A percentile compares a stretch with the other conserved stretches of the same genome.
Conservation (phyloP, 495 filamentous ascomycete genomes). For the Cenococcum geophilum region DNA sequence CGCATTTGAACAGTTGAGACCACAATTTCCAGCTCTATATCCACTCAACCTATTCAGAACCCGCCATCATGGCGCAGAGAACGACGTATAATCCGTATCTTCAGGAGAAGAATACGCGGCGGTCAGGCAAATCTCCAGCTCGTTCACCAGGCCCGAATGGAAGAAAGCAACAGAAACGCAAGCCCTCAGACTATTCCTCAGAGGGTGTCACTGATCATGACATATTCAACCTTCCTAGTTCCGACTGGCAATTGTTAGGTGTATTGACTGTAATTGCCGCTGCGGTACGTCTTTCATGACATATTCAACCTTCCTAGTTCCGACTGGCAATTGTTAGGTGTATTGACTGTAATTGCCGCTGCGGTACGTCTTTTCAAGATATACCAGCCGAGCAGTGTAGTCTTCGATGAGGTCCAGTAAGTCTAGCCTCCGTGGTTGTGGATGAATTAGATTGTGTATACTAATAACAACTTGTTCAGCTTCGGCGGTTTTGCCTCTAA, state of each 20-base stretch:
- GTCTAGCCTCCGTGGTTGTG: conserved; percentile 32
- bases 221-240: conserved; percentile 58
- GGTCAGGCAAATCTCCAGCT: conserved; percentile 29
- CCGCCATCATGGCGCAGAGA: conserved; percentile 30
- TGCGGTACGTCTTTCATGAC: conserved; percentile 78
- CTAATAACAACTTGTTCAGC: conserved; percentile 36
- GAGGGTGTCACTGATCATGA: conserved; percentile 61
- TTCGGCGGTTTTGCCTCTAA: conserved; percentile 97
- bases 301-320: conserved; percentile 59
- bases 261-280: conserved; percentile 68
- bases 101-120: conserved; percentile 20
- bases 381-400: conserved; percentile 91
- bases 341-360: conserved; percentile 68
- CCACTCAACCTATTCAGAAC: not conserved
- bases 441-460: not conserved
- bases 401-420: conserved; percentile 99
- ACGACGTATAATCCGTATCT: conserved; percentile 17
- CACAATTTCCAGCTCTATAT: not conserved
- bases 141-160: conserved; percentile 25
- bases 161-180: conserved; percentile 24
- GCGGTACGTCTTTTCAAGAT: conserved; percentile 88
- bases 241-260: conserved; percentile 72
- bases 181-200: conserved; percentile 53
- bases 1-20: not conserved
- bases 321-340: conserved; percentile 70